phyloP scores from a whole-genome alignment of 495 filamentous ascomycete species.

The Talaromyces borbonicus region DNA sequence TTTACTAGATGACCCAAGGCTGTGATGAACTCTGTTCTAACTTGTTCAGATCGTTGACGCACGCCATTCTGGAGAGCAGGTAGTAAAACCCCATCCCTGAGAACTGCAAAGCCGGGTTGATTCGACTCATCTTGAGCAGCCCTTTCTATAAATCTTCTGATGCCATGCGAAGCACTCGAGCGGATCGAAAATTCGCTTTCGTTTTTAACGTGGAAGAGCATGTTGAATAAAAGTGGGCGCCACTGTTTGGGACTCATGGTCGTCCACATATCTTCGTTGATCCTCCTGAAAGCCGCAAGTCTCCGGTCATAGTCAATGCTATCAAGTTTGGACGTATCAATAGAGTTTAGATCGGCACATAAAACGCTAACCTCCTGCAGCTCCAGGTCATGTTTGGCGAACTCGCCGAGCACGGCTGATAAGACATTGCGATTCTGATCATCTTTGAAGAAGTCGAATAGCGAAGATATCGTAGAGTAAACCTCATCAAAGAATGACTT shows the following conservation, averaged over 20 bases:
- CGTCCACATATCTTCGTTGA: conserved; percentile 47
- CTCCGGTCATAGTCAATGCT: conserved; percentile 81
- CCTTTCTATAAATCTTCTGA: conserved; percentile 72
- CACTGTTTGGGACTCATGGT: conserved; percentile 66
- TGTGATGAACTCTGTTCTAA: conserved; percentile 68
- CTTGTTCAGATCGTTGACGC: conserved; percentile 67
- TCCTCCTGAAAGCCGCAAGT: conserved; percentile 60
- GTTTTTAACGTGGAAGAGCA: conserved; percentile 79
- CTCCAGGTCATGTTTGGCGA: conserved; percentile 51
- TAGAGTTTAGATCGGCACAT: conserved; percentile 74
- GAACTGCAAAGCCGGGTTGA: conserved; percentile 32
- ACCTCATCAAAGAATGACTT: conserved; percentile 31
- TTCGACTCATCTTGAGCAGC: conserved; percentile 28
- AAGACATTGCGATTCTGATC: conserved; percentile 59
- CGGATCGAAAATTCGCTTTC: conserved; percentile 81
- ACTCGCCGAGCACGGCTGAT: conserved; percentile 58
- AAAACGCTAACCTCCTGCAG: conserved; percentile 56
- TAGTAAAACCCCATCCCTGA: conserved; percentile 55
- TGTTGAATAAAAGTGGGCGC: conserved; percentile 82
- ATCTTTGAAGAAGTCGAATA: conserved; percentile 84
- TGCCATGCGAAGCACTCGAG: conserved; percentile 68
- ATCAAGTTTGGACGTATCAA: conserved; percentile 53
- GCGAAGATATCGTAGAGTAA: conserved; percentile 57
- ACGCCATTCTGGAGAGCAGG: conserved; percentile 68
- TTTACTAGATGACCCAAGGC: conserved; percentile 71